These are phyloP conservation scores for Fragaria vesca DNA, from an alignment of 306 rosid species.

Conservation along the genomic window DNA sequence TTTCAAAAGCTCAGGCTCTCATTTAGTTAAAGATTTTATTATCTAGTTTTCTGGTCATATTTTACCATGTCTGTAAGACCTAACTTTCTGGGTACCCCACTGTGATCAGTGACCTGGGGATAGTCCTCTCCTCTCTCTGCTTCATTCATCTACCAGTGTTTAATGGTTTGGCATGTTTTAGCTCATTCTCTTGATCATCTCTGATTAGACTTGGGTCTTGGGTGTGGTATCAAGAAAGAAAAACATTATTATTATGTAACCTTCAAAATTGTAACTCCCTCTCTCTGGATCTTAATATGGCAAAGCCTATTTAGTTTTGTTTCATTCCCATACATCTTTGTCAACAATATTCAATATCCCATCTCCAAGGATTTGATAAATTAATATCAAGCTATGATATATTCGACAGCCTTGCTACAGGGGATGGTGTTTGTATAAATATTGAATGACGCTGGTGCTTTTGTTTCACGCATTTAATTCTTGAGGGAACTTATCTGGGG, in stretches of 20 bases:
- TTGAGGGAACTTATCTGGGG: neutral
- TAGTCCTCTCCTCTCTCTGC: neutral
- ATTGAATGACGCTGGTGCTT: slow-evolving; percentile 5
- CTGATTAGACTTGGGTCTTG: neutral
- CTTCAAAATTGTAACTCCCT: neutral
- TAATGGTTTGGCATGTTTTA: neutral
- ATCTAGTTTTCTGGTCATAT: too few species aligned
- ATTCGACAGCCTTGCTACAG: neutral
- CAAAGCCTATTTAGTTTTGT: neutral
- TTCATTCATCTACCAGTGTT: neutral
- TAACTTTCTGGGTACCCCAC: too few species aligned
- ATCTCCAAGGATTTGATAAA: neutral
- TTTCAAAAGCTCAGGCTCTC: neutral
- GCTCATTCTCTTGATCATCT: neutral
- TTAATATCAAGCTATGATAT: neutral
- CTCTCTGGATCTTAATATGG: neutral
- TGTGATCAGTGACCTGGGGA: neutral
- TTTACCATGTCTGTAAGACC: neutral
- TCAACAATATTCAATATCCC: neutral
- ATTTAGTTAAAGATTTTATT: neutral
- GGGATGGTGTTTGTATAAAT: neutral
- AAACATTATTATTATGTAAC: neutral
- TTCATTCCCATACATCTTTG: neutral
- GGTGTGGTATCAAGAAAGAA: neutral
- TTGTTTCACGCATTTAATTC: neutral